Percentiles rank a stretch among this genome's conserved stretches.
phyloP scores from a whole-genome alignment of 805 yeast genomes.

The Candida sakaeoensis region DNA sequence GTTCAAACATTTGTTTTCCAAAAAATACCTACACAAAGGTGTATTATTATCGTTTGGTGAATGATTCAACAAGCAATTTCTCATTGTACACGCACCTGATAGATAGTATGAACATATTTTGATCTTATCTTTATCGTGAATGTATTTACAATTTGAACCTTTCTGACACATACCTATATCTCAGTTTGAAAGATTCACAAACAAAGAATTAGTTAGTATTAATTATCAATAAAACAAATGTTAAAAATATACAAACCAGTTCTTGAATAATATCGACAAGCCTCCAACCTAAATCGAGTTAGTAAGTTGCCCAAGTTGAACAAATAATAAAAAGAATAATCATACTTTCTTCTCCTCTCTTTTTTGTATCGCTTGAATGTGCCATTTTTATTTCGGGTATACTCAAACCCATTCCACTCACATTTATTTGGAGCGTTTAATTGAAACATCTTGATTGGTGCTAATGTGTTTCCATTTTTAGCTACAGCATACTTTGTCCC shows the following conservation, averaged over 20 bases:
- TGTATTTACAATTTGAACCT: constrained; percentile 48
- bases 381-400: constrained; percentile 24
- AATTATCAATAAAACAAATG: neutral
- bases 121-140: constrained; percentile 48
- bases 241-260: constrained; percentile 28
- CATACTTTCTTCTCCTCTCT: constrained; percentile 4
- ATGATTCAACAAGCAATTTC: constrained; percentile 56
- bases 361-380: constrained; percentile 16
- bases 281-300: constrained; percentile 3
- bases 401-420: constrained; percentile 30
- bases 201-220: constrained; percentile 12
- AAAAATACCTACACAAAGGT: constrained; percentile 28
- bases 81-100: constrained; percentile 43
- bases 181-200: constrained; percentile 20
- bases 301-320: constrained; percentile 8
- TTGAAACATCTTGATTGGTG: constrained; percentile 28
- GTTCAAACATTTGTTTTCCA: constrained; percentile 25
- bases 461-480: constrained; percentile 36
- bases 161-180: constrained; percentile 49
- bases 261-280: constrained; percentile 35
- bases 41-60: constrained; percentile 56
- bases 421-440: constrained; percentile 14
- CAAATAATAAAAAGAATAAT: too few species aligned
- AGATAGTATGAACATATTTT: constrained; percentile 53
- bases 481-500: constrained; percentile 43